These are phyloP conservation scores for Solanum neorickii DNA, from an alignment of 257 asterid species.

Conservation along the genomic window DNA sequence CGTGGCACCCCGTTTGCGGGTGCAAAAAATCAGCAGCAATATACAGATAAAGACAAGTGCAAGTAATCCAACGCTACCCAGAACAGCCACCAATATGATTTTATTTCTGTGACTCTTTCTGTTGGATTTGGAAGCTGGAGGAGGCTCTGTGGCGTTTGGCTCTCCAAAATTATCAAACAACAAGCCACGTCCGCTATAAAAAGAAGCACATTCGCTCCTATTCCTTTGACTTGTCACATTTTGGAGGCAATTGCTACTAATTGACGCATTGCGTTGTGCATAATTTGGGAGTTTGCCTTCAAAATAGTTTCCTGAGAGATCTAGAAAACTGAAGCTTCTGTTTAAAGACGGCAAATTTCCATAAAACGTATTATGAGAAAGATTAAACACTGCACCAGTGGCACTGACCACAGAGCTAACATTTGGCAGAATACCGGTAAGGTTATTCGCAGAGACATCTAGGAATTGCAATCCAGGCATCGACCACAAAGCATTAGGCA, in stretches of 20 bases:
- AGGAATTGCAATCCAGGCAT: constrained; percentile 47
- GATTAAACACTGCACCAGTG: constrained; percentile 31
- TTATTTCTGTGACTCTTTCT: constrained; percentile 22
- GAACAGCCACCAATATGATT: constrained; percentile 60
- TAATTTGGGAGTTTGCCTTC: constrained; percentile 58
- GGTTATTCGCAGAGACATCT: constrained; percentile 71
- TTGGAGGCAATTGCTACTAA: constrained; percentile 54
- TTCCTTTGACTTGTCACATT: constrained; percentile 47
- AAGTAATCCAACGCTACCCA: constrained; percentile 59
- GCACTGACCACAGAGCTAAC: constrained; percentile 19
- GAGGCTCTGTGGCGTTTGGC: constrained; percentile 32
- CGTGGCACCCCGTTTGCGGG: constrained; percentile 40
- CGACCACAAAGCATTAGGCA: constrained; percentile 59
- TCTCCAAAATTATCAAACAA: constrained; percentile 70
- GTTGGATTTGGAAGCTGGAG: constrained; percentile 25
- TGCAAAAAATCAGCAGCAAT: constrained; percentile 34
- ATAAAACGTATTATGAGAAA: constrained; percentile 59
- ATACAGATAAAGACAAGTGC: constrained; percentile 27
- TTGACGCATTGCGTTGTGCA: constrained; percentile 31
- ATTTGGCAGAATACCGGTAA: constrained; percentile 55
- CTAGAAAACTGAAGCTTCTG: constrained; percentile 37
- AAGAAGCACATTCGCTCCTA: constrained; percentile 44
- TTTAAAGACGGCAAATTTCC: constrained; percentile 55
- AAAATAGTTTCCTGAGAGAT: constrained; percentile 66
- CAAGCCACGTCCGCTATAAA: constrained; percentile 59